phyloP scores from a whole-genome alignment of 768 basidiomycete genomes.

The Russula compacta region DNA sequence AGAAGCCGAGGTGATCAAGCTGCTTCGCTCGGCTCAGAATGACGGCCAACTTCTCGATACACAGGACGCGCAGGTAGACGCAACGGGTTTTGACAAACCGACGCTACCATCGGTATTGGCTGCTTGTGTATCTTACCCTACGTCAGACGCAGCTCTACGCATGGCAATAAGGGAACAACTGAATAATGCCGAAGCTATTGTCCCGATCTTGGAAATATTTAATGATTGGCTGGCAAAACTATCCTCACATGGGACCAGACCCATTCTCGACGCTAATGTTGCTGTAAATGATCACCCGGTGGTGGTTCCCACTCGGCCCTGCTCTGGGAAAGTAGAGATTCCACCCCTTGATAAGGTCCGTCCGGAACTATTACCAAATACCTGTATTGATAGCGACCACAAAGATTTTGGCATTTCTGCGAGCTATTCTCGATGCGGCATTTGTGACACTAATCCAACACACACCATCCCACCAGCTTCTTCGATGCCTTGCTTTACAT shows the following conservation, averaged over 20 bases:
- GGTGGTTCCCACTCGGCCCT: neutral
- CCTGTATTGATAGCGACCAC: neutral
- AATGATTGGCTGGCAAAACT: conserved; percentile 41
- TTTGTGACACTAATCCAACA: conserved; percentile 62
- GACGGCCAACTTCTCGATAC: conserved; percentile 5
- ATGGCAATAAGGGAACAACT: conserved; percentile 44
- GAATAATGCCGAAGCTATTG: conserved; percentile 40
- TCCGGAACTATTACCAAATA: conserved; percentile 14
- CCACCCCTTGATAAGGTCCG: conserved; percentile 12
- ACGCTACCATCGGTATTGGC: conserved; percentile 32
- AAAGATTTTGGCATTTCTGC: conserved; percentile 52
- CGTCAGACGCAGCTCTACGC: conserved; percentile 35
- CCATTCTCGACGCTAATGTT: conserved; percentile 33
- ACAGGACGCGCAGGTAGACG: conserved; percentile 33
- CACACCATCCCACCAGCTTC: conserved; percentile 44
- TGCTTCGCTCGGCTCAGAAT: conserved; percentile 36
- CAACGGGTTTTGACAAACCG: conserved; percentile 24
- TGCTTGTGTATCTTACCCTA: conserved; percentile 33
- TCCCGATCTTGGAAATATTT: conserved; percentile 37
- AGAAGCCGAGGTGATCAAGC: conserved; percentile 52
- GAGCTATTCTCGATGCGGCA: conserved; percentile 60
- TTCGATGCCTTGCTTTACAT: conserved; percentile 41
- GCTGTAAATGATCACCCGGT: conserved; percentile 17
- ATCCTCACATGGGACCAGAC: conserved; percentile 19
- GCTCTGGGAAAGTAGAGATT: conserved; percentile 32